phyloP scores from a whole-genome alignment of 139 green algal genomes.

The Chlorella sp. region DNA sequence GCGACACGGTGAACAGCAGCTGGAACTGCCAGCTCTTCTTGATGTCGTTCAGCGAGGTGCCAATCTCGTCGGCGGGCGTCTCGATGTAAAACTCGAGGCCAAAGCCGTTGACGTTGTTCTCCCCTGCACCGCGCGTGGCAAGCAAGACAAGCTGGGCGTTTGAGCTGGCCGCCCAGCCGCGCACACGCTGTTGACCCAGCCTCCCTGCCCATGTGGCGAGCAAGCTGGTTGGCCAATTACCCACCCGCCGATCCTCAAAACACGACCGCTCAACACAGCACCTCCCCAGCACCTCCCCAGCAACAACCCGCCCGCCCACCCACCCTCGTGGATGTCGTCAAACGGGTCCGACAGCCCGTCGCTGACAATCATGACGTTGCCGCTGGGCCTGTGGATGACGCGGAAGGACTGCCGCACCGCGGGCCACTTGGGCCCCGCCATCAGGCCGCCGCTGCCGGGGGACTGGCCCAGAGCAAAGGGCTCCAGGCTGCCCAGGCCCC shows the following conservation, averaged over 20 bases:
- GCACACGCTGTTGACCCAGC: too few relatives aligned
- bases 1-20: conserved; percentile 64
- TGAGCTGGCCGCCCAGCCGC: too few relatives aligned
- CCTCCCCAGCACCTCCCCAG: too few relatives aligned
- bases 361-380: conserved; percentile 56
- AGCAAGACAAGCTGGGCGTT: too few relatives aligned
- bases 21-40: conserved; percentile 70
- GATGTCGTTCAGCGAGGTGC: conserved; percentile 44
- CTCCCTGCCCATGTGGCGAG: too few relatives aligned
- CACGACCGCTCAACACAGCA: too few relatives aligned
- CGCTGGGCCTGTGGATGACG: conserved; percentile 50
- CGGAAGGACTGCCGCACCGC: conserved; percentile 52
- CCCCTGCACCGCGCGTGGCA: conserved; percentile 36
- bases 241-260: too few relatives aligned
- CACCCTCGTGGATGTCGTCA: conserved; percentile 58
- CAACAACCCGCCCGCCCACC: not conserved
- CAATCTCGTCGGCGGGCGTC: conserved; percentile 56
- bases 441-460: conserved; percentile 13
- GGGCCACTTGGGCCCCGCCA: conserved; percentile 54
- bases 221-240: too few relatives aligned
- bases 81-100: conserved; percentile 72
- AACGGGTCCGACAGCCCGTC: conserved; percentile 68
- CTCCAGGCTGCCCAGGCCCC: conserved; percentile 54
- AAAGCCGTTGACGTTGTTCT: conserved; percentile 69
- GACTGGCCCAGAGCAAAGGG: conserved; percentile 50